These are phyloP conservation scores for Cardamine chenopodiifolia DNA, from an alignment of 345 rosid species.

Conservation along the genomic window DNA sequence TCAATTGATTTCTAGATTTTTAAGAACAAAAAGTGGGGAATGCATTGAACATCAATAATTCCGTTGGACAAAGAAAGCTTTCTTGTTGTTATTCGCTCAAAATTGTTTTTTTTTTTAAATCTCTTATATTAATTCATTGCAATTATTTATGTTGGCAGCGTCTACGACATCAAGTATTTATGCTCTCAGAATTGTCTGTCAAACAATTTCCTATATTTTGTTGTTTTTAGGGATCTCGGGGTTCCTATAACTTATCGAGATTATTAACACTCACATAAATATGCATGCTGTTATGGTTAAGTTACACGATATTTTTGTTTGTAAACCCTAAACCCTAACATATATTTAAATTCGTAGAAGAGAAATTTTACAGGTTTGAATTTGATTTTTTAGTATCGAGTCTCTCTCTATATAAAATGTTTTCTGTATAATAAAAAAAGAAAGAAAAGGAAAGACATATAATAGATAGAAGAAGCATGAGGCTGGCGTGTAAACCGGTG, in stretches of 20 bases:
- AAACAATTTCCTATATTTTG: slow-evolving; percentile 35
- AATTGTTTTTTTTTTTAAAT: neutral
- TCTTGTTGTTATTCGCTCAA: slow-evolving; percentile 30
- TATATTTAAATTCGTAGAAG: too few species aligned
- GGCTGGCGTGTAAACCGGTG: neutral
- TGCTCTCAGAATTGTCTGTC: slow-evolving; percentile 36
- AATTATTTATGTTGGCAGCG: slow-evolving; percentile 35
- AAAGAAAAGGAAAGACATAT: too few species aligned
- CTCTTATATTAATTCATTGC: slow-evolving; percentile 2
- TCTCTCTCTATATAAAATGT: neutral
- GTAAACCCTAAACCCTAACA: neutral
- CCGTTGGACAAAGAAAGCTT: slow-evolving; percentile 41
- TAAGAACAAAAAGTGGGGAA: slow-evolving; percentile 6
- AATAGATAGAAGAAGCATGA: neutral
- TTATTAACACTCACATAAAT: neutral
- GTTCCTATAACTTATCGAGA: neutral
- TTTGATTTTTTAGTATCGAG: too few species aligned
- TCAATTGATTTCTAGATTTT: neutral
- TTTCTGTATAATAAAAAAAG: too few species aligned
- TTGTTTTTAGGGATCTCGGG: slow-evolving; percentile 10
- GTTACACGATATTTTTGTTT: neutral
- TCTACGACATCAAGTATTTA: slow-evolving; percentile 37
- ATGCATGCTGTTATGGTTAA: neutral
- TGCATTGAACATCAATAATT: slow-evolving; percentile 37
- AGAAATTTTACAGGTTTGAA: neutral